Evolutionary conservation across 2,329 filamentous ascomycete species (phyloP), one percentile per base, ranked within the genome.

Genomic region (Alternaria solani): DNA sequence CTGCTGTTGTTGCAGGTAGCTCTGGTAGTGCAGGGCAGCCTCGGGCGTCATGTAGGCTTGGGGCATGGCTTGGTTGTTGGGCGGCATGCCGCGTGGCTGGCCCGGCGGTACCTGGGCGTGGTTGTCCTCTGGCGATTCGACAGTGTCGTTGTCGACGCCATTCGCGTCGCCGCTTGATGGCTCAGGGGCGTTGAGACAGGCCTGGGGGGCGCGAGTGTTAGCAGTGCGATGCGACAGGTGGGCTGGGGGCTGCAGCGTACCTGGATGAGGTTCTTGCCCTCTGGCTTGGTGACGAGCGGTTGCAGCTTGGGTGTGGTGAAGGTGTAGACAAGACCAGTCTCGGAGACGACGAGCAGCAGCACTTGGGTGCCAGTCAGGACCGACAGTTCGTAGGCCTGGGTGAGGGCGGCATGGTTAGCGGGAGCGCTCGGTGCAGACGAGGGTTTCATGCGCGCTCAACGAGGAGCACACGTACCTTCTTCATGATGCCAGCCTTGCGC

Each of bases 401-500:
- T 28, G 28, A 20, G 55, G 51, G 28, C 20, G 55, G 51, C 25
- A 36, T 41, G 36, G 71, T 75, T 67, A 76, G 72, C 69, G 61
- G 61, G 63, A 57, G 59, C 54, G 59, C 18, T 38, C 44, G 39
- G 51, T 52, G 58, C 57, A 62, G 51, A 56, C 51, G 63, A 59
- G 67, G 71, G 71, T 72, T 75, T 66, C 57, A 74, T 74, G 46
- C 32, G 38, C 26, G 32, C 30, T 30, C 47, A 38, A 18, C 14
- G 38, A n/a, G 25, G 16, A 26, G n/a, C n/a, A 28, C 20, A 85
- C 89, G 71, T 80, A 97, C 95, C 93, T 98, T 98, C 87, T 99
- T 98, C 95, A 99, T 98, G 82, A 99, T 98, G 74, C 95, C 95
- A 57, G 95, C 95, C 86, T 99, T 99, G 81, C 95, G 93, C 89